phyloP scores from a whole-genome alignment of 2,329 filamentous ascomycete species.

The Curvularia eragrostidis region DNA sequence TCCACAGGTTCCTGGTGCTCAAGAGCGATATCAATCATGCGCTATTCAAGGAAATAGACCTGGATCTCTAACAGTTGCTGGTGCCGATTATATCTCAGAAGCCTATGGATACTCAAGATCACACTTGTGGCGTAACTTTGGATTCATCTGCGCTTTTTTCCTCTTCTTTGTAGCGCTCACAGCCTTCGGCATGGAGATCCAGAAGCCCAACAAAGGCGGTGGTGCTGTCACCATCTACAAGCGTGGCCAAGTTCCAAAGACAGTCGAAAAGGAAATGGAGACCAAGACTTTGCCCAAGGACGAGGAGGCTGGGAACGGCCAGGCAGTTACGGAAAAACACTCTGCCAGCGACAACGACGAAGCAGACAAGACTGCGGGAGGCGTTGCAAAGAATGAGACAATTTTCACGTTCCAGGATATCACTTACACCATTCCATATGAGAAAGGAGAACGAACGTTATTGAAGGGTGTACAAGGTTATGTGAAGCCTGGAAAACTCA shows the following conservation, averaged over 20 bases:
- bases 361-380: slow-evolving; percentile 47
- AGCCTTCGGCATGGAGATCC: slow-evolving; percentile 53
- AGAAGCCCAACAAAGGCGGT: slow-evolving; percentile 66
- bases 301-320: slow-evolving; percentile 59
- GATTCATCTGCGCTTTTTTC: slow-evolving; percentile 60
- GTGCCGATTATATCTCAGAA: slow-evolving; percentile 62
- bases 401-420: slow-evolving; percentile 83
- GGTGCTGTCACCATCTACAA: slow-evolving; percentile 68
- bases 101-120: slow-evolving; percentile 62
- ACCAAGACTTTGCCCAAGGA: slow-evolving; percentile 55
- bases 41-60: slow-evolving; percentile 64
- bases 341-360: slow-evolving; percentile 36
- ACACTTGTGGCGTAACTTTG: slow-evolving; percentile 68
- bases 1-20: slow-evolving; percentile 57
- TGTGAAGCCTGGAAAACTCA: slow-evolving; percentile 90
- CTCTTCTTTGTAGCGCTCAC: slow-evolving; percentile 57
- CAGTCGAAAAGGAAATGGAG: slow-evolving; percentile 64
- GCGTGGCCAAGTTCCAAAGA: slow-evolving; percentile 67
- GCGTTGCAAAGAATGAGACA: slow-evolving; percentile 66
- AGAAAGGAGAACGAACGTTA: slow-evolving; percentile 55
- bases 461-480: slow-evolving; percentile 74
- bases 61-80: slow-evolving; percentile 60
- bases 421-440: slow-evolving; percentile 72
- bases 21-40: slow-evolving; percentile 63
- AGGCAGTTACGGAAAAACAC: slow-evolving; percentile 35